A percentile compares a stretch with the other conserved stretches of the same genome.
phyloP scores from a whole-genome alignment of 371 early-diverging fungal species.

The Quaeritorhiza haematococci region DNA sequence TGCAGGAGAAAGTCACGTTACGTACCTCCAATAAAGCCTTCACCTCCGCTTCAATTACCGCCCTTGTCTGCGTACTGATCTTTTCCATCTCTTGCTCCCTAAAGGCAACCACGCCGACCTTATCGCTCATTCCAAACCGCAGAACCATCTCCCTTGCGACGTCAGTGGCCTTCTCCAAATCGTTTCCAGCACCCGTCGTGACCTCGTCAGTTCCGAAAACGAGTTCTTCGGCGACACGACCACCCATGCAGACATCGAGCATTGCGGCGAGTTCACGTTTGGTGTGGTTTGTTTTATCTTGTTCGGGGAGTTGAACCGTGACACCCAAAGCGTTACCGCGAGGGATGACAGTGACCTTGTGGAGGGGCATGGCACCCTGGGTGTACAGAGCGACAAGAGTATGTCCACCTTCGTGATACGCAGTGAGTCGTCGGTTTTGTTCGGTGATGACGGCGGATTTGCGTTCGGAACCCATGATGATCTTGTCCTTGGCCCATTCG shows the following conservation, averaged over 20 bases:
- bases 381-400: constrained; percentile 92
- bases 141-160: constrained; percentile 91
- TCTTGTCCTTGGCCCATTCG: constrained; percentile 95
- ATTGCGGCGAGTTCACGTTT: constrained; percentile 80
- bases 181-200: constrained; percentile 89
- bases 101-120: constrained; percentile 63
- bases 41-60: constrained; percentile 81
- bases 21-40: constrained; percentile 62
- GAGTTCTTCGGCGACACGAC: constrained; percentile 92
- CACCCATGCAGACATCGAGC: constrained; percentile 96
- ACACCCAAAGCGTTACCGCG: constrained; percentile 89
- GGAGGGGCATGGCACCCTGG: constrained; percentile 92
- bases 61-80: constrained; percentile 69
- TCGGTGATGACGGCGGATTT: constrained; percentile 86
- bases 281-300: constrained; percentile 82
- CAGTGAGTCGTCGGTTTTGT: constrained; percentile 80
- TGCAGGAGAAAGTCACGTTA: too few species aligned
- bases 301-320: constrained; percentile 91
- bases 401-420: constrained; percentile 98
- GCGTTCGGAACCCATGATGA: constrained; percentile 96
- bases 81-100: constrained; percentile 65
- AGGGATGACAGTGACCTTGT: constrained; percentile 98
- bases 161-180: constrained; percentile 85
- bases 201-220: constrained; percentile 90
- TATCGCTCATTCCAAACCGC: constrained; percentile 90